A percentile compares a stretch with the other conserved stretches of the same genome.
These are phyloP conservation scores for Vanilla planifolia DNA, from an alignment of 106 monocot species.

Conservation along the genomic window DNA sequence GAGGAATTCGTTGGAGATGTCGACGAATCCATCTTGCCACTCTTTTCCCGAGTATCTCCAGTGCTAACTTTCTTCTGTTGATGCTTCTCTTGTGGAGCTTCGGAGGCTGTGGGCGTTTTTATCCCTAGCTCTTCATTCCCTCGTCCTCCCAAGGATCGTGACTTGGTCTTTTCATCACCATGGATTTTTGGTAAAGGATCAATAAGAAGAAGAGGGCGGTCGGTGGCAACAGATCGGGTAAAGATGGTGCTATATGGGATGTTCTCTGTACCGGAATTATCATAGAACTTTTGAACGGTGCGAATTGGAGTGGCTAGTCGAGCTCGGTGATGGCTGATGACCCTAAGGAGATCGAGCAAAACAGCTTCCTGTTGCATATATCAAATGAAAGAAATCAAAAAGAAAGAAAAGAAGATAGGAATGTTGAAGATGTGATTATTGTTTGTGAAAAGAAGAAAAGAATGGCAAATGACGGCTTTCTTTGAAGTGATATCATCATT, in stretches of 20 bases:
- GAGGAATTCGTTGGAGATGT: conserved; percentile 14
- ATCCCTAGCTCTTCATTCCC: conserved; percentile 33
- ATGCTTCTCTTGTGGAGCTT: conserved; percentile 30
- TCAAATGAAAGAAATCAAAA: background rate
- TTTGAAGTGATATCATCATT: too few species aligned
- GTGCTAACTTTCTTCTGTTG: conserved; percentile 29
- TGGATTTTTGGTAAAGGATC: conserved; percentile 49
- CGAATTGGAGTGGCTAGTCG: conserved; percentile 93
- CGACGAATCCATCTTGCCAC: conserved; percentile 11
- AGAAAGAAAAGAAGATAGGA: background rate
- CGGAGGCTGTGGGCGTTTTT: conserved; percentile 16
- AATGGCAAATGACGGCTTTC: too few species aligned
- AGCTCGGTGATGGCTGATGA: conserved; percentile 87
- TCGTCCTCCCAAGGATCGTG: conserved; percentile 19
- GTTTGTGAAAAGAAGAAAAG: too few species aligned
- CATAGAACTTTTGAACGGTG: conserved; percentile 78
- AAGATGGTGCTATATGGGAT: conserved; percentile 62
- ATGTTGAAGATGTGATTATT: too few species aligned
- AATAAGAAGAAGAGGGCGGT: conserved; percentile 61
- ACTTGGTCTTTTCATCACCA: conserved; percentile 46
- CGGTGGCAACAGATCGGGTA: conserved; percentile 22
- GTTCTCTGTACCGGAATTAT: conserved; percentile 63
- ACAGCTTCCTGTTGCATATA: conserved; percentile 60
- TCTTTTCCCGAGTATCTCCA: conserved; percentile 16
- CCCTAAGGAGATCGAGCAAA: conserved; percentile 82